Evolutionary conservation across 768 basidiomycete species (phyloP).

Genomic region (Mycena venus): DNA sequence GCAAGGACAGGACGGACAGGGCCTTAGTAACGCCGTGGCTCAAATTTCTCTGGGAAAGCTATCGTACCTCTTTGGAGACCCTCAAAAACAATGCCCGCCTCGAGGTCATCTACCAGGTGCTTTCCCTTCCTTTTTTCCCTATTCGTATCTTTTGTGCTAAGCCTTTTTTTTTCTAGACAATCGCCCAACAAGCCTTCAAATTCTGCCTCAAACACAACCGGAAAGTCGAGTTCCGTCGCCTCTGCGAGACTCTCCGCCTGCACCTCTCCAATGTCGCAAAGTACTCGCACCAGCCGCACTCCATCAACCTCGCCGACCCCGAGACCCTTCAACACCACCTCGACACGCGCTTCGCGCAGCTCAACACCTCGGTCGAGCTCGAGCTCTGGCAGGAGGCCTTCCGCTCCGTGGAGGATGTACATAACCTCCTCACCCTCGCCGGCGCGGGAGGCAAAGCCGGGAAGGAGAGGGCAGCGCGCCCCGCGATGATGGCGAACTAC

Average conservation of each 20-base stretch:
- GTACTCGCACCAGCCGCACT: constrained; percentile 92
- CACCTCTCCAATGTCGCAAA: constrained; percentile 96
- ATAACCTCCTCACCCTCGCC: constrained; percentile 93
- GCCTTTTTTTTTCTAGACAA: constrained; percentile 82
- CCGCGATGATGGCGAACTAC: constrained; percentile 98
- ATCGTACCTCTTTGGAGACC: constrained; percentile 94
- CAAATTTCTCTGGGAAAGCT: constrained; percentile 99
- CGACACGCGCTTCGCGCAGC: constrained; percentile 96
- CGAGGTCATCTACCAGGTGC: constrained; percentile 93
- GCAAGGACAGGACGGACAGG: constrained; percentile 93
- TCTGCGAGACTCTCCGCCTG: constrained; percentile 95
- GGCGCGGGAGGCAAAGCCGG: constrained; percentile 40
- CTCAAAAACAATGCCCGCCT: constrained; percentile 95
- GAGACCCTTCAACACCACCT: constrained; percentile 96
- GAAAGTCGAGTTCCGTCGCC: constrained; percentile 96
- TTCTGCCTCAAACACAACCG: constrained; percentile 95
- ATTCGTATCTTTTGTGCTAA: not conserved
- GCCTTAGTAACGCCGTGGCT: constrained; percentile 97
- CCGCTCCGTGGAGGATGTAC: constrained; percentile 97
- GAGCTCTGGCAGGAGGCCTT: constrained; percentile 99
- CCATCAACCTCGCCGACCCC: constrained; percentile 95
- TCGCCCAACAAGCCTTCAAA: constrained; percentile 97
- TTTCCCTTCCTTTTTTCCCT: constrained; percentile 38
- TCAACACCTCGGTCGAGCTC: constrained; percentile 96
- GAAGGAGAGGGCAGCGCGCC: constrained; percentile 84